Evolutionary conservation across 2,329 filamentous ascomycete species (phyloP).

Genomic region (Nothomitra cinnamomea): DNA sequence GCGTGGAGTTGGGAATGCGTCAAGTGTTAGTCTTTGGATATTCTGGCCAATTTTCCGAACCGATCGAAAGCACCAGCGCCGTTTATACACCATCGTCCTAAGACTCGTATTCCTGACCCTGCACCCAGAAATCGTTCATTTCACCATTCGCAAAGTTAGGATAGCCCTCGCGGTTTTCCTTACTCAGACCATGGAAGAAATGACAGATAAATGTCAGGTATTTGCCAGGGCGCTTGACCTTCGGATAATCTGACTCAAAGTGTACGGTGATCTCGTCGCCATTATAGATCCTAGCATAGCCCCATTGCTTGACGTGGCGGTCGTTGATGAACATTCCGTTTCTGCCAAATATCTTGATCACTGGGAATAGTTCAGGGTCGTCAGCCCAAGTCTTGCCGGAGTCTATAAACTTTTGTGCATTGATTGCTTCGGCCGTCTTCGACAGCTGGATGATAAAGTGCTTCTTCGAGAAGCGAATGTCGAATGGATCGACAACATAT

Average conservation of each 20-base stretch:
- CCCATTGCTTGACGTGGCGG: conserved; percentile 29
- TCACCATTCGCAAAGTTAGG: background rate
- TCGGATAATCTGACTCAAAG: conserved; percentile 10
- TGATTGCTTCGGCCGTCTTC: conserved; percentile 16
- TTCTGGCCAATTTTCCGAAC: no score
- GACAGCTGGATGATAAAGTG: conserved; percentile 38
- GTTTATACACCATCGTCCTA: background rate
- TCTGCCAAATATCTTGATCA: conserved; percentile 53
- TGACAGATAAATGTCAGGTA: conserved; percentile 1
- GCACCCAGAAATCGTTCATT: background rate
- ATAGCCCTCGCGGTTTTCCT: background rate
- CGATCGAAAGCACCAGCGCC: no score
- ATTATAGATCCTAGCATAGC: conserved; percentile 53
- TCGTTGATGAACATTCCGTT: conserved; percentile 65
- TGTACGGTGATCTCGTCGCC: conserved; percentile 66
- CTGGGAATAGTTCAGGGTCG: conserved; percentile 22
- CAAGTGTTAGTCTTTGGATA: no score
- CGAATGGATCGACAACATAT: conserved; percentile 54
- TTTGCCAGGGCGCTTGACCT: background rate
- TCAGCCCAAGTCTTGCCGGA: conserved; percentile 14
- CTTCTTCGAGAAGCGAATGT: conserved; percentile 55
- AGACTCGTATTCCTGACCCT: background rate
- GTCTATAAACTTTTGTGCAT: conserved; percentile 20
- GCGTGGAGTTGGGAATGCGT: no score
- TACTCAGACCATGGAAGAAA: background rate